A percentile compares a stretch with the other conserved stretches of the same genome.
phyloP scores from a whole-genome alignment of 208 protist genomes.

The Crithidia acanthocephali region DNA sequence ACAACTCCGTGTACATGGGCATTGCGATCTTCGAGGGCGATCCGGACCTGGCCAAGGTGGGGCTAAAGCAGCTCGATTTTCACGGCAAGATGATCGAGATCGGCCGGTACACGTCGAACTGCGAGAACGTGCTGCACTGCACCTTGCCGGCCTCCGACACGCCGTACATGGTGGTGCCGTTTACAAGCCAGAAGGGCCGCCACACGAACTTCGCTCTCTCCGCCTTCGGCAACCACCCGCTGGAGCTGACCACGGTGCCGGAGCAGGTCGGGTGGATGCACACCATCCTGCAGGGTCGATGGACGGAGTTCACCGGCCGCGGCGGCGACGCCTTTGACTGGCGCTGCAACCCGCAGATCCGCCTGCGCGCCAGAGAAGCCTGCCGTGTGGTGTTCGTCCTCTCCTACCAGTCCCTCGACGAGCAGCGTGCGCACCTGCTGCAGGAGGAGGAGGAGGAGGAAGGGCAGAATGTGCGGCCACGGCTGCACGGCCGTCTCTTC shows the following conservation, averaged over 20 bases:
- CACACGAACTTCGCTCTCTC: conserved; percentile 86
- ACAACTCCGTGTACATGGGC: conserved; percentile 93
- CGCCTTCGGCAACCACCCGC: conserved; percentile 78
- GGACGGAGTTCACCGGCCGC: conserved; percentile 88
- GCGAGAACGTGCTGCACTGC: conserved; percentile 91
- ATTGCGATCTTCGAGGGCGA: conserved; percentile 89
- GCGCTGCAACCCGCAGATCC: conserved; percentile 90
- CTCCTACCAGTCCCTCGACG: conserved; percentile 83
- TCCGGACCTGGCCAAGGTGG: conserved; percentile 58
- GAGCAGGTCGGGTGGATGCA: conserved; percentile 90
- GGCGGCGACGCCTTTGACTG: conserved; percentile 86
- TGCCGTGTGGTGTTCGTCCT: conserved; percentile 87
- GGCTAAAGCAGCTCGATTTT: conserved; percentile 92
- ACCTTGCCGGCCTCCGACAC: conserved; percentile 68
- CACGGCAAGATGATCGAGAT: conserved; percentile 90
- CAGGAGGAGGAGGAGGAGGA: conserved; percentile 76
- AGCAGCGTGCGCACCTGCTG: conserved; percentile 40
- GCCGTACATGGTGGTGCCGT: conserved; percentile 90
- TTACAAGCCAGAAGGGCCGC: conserved; percentile 85
- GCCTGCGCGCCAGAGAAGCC: conserved; percentile 58
- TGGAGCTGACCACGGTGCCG: conserved; percentile 84
- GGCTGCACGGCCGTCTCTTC: conserved; percentile 89
- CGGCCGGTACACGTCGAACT: conserved; percentile 90
- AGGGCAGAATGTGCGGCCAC: conserved; percentile 72
- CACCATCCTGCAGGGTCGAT: conserved; percentile 77